These are phyloP conservation scores for Durio zibethinus DNA, from an alignment of 345 rosid genomes.

Conservation along the genomic window DNA sequence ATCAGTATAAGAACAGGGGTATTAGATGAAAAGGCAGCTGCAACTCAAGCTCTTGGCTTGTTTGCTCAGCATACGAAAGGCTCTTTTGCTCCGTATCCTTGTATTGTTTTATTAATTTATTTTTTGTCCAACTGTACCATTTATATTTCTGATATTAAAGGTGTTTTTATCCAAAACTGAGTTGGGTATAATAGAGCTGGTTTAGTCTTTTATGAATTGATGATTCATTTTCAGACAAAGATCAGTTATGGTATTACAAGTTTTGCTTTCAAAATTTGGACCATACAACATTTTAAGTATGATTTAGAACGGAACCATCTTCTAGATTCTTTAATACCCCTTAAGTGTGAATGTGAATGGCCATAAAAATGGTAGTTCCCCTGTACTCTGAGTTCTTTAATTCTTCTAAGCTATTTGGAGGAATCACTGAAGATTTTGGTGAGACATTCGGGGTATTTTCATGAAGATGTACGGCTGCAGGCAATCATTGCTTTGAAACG, in stretches of 20 bases:
- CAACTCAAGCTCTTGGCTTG: constrained; percentile 97
- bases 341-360: background rate
- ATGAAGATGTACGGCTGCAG: constrained; percentile 98
- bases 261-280: background rate
- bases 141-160: background rate
- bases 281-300: background rate
- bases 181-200: background rate
- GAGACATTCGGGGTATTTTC: constrained; percentile 85
- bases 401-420: constrained; percentile 72
- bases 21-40: constrained; percentile 99
- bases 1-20: constrained; percentile 97
- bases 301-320: background rate
- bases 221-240: background rate
- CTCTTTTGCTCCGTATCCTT: constrained; percentile 90
- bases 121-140: too few relatives aligned
- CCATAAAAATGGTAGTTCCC: background rate
- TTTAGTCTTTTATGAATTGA: background rate
- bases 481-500: constrained; percentile 82
- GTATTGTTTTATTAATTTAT: constrained; percentile 6
- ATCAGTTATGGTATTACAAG: background rate
- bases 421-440: constrained; percentile 80
- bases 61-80: constrained; percentile 88
- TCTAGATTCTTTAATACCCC: background rate
- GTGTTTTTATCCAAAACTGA: background rate
- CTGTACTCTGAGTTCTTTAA: constrained; percentile 41